Base-by-base conservation (phyloP, 306 rosid genomes). In the Prunus mume region DNA sequence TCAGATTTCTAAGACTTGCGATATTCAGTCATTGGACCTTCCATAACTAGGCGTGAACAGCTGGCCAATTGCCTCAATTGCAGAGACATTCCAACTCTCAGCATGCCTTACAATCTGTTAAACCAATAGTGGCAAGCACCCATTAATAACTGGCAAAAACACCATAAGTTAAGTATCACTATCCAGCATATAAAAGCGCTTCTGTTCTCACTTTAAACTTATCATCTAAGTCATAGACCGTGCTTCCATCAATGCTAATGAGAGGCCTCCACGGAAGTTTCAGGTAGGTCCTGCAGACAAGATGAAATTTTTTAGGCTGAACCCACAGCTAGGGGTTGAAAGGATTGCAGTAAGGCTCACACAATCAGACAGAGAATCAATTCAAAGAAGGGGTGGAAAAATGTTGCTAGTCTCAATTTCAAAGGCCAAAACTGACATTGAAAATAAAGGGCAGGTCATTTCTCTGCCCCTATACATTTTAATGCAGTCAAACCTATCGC, bases 201-300 rank as follows among this genome's bases (percentile, higher is more conserved):
- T 55, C 27, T 46, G 30, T 72, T 54, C 87, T 80, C 57, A 88
- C 97, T 78, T 84, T 89, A 83, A 87, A 81, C 57, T 84, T 68
- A 46, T 79, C 80, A 55, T 91, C 82, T 68, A 90, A 81, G 82
- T 91, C 97, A 57, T 93, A 93, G 12, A 73, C 54, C 58, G 97
- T 91, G 69, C 86, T 88, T 85, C 97, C 98, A 55, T 87, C 85
- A 19, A 93, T 87, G 61, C 84, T 83, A 75, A 90, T 90, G 55
- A 90, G 85, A 68, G 98, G 98, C 78, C 89, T 90, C 98, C 98
- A 90, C 20, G 97, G 98, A 75, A 94, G 95, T 78, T 88, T 91
- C 61, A 92, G 84, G 83, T 89, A 83, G 68, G 97, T 94, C 90
- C 98, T 94, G 88, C 87, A 82, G 63, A 65, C 24, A 78, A 70